Evolutionary conservation across 2,329 filamentous ascomycete genomes (phyloP), one percentile per base, ranked within the genome.

Genomic region (Neofusicoccum cordaticola): DNA sequence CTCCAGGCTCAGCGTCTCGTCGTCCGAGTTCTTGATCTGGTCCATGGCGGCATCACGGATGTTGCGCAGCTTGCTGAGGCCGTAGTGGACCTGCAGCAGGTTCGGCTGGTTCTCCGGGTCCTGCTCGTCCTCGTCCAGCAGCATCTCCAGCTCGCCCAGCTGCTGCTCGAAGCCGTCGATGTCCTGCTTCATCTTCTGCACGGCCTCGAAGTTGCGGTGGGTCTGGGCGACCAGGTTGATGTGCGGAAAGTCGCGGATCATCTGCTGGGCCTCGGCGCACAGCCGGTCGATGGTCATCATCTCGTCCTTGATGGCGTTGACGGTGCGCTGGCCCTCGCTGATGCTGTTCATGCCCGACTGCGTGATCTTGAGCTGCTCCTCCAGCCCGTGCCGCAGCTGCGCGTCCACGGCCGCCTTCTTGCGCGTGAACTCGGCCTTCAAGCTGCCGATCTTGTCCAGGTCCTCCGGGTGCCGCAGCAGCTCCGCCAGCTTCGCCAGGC

Each of bases 251-350:
- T 99, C 95, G 73, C 91, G 89, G 73, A 99, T 97, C 88, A 97
- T 97, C 75, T 92, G 92, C 82, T 98, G 94, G 63, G 93, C 93
- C 79, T 99, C 96, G 68, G 93, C 93, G 81, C 95, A 99, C 68
- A 99, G 86, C 80, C 92, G 93, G 82, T 99, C 95, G 73, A 99
- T 98, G 80, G 94, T 96, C 84, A 96, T 93, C 87, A 99, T 95
- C 81, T 99, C 95, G 70, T 98, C 94, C 78, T 96, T 97, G 80
- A 97, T 97, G 71, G 90, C 87, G 74, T 92, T 90, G 41, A 99
- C 91, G 67, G 92, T 92, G 77, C 93, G 91, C 79, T 98, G 93
- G 64, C 93, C 93, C 74, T 97, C 93, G 50, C 87, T 88, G 69
- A 99, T 89, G 67, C 91, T 91, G 69, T 82, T 90, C 88, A 99